A percentile compares a stretch with the other conserved stretches of the same genome.
These are phyloP conservation scores for Pseudozyma tsukubaensis DNA, from an alignment of 1,284 basidiomycete genomes.

Conservation along the genomic window DNA sequence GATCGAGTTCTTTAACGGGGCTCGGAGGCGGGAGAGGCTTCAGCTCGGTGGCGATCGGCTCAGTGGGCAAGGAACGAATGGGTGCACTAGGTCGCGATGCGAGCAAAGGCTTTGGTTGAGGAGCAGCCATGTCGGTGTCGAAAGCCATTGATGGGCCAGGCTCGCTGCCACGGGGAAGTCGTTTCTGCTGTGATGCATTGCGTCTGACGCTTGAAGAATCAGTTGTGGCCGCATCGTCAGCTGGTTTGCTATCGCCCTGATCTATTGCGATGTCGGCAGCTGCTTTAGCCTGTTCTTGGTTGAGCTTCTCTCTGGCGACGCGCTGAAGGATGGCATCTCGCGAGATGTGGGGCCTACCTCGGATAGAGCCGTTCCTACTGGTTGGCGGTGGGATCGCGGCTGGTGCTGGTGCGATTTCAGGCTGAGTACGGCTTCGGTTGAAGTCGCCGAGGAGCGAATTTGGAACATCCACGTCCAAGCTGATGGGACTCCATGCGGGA, in stretches of 20 bases:
- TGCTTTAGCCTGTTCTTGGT: slow-evolving; percentile 33
- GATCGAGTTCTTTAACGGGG: slow-evolving; percentile 44
- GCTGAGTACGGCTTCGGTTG: slow-evolving; percentile 27
- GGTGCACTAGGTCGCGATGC: slow-evolving; percentile 40
- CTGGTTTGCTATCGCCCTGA: background rate
- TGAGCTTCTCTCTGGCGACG: slow-evolving; percentile 55
- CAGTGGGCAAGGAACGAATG: slow-evolving; percentile 3
- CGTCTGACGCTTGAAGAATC: slow-evolving; percentile 13
- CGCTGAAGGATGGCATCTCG: slow-evolving; percentile 63
- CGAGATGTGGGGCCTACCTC: slow-evolving; percentile 64
- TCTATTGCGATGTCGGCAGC: background rate
- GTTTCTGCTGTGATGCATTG: slow-evolving; percentile 16
- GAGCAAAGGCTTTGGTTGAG: slow-evolving; percentile 1
- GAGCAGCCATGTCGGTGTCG: background rate
- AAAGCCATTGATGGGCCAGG: slow-evolving; percentile 18
- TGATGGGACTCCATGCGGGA: slow-evolving; percentile 64
- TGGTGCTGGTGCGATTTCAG: slow-evolving; percentile 6
- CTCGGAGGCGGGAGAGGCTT: slow-evolving; percentile 50
- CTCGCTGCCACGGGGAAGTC: slow-evolving; percentile 38
- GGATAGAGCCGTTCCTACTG: slow-evolving; percentile 14
- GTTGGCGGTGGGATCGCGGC: slow-evolving; percentile 17
- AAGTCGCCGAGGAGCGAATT: slow-evolving; percentile 22
- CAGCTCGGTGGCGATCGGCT: slow-evolving; percentile 28
- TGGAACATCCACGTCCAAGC: slow-evolving; percentile 32
- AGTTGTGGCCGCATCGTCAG: background rate